Percentiles rank a stretch among this genome's conserved stretches.
Evolutionary conservation across 805 yeast genomes (phyloP).

Genomic region (Tetrapisispora namnaoensis): DNA sequence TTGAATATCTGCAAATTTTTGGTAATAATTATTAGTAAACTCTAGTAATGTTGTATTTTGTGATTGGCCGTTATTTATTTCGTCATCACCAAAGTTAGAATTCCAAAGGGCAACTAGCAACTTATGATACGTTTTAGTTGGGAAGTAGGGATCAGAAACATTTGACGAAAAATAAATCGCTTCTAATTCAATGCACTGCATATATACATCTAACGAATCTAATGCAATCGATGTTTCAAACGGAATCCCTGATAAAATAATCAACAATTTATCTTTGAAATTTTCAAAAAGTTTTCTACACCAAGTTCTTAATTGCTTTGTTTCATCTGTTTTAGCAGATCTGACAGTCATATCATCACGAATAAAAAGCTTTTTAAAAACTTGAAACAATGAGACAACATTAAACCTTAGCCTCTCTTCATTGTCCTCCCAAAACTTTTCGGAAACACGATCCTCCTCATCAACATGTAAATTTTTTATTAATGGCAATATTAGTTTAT

Average conservation of each 20-base stretch:
- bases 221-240: constrained; percentile 39
- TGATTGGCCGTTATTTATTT: constrained; percentile 35
- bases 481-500: constrained; percentile 25
- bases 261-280: constrained; percentile 39
- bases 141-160: constrained; percentile 49
- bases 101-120: constrained; percentile 31
- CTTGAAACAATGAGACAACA: constrained; percentile 24
- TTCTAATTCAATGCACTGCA: constrained; percentile 51
- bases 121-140: constrained; percentile 41
- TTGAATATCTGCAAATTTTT: constrained; percentile 65
- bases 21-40: constrained; percentile 46
- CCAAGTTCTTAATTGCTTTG: constrained; percentile 46
- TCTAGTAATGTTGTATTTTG: constrained; percentile 43
- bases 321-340: constrained; percentile 5
- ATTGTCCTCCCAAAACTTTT: constrained; percentile 1
- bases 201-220: constrained; percentile 45
- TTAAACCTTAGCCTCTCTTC: constrained; percentile 23
- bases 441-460: constrained; percentile 6
- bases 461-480: constrained; percentile 15
- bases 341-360: constrained; percentile 24
- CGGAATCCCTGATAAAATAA: constrained; percentile 32
- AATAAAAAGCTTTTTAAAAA: constrained; percentile 25
- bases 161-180: constrained; percentile 42
- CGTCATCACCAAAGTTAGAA: constrained; percentile 21
- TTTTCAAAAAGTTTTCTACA: constrained; percentile 45